Percentiles rank a stretch among this genome's conserved stretches.
These are phyloP conservation scores for Penicillium canariense DNA, from an alignment of 495 filamentous ascomycete species.

Conservation along the genomic window DNA sequence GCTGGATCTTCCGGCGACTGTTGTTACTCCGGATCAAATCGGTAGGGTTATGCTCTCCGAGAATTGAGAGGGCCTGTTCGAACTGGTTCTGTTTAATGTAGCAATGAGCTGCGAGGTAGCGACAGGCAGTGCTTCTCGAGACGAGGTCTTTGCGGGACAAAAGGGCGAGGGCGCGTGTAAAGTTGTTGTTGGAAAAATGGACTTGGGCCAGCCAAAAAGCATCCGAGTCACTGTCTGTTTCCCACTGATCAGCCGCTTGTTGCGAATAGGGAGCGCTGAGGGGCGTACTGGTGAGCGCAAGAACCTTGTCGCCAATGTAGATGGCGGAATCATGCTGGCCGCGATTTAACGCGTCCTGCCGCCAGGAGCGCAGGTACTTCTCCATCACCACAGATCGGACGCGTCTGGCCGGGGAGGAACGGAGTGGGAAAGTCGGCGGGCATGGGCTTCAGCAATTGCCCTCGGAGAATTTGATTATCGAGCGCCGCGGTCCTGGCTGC, in stretches of 20 bases:
- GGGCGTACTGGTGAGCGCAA: slow-evolving; percentile 80
- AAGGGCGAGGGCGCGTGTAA: slow-evolving; percentile 81
- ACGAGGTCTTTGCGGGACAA: slow-evolving; percentile 83
- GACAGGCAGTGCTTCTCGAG: slow-evolving; percentile 75
- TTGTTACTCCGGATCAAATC: slow-evolving; percentile 74
- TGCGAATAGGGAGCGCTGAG: not conserved
- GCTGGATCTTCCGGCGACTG: slow-evolving; percentile 58
- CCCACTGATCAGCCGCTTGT: slow-evolving; percentile 21
- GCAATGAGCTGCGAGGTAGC: slow-evolving; percentile 90
- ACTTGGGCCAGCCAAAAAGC: slow-evolving; percentile 93
- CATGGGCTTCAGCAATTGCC: not conserved
- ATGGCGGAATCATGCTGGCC: slow-evolving; percentile 94
- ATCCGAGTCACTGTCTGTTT: slow-evolving; percentile 78
- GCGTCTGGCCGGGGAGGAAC: not conserved
- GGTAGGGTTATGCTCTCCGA: slow-evolving; percentile 88
- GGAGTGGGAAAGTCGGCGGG: not conserved
- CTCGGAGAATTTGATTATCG: slow-evolving; percentile 9
- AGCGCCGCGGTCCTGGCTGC: slow-evolving; percentile 8
- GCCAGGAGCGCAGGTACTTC: slow-evolving; percentile 85
- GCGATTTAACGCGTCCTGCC: slow-evolving; percentile 88
- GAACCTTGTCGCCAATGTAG: slow-evolving; percentile 93
- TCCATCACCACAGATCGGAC: slow-evolving; percentile 60
- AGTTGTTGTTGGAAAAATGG: slow-evolving; percentile 92
- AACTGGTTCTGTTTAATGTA: slow-evolving; percentile 86
- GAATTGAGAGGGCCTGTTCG: slow-evolving; percentile 80